Percentiles rank a stretch among this genome's conserved stretches.
Conservation (phyloP, 2,329 filamentous ascomycete genomes). For the Geosmithia putterillii region DNA sequence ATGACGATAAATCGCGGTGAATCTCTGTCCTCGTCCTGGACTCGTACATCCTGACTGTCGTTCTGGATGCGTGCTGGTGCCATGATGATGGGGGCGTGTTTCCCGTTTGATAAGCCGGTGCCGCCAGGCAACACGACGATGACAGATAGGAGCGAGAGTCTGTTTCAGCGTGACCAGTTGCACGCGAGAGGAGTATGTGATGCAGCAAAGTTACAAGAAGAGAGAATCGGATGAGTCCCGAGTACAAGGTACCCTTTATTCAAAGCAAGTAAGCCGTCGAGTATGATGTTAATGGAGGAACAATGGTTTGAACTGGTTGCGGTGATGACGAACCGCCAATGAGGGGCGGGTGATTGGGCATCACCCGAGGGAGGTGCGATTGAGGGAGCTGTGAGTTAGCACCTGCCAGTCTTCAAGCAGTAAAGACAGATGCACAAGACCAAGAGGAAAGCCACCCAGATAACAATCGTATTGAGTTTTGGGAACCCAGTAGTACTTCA, state of each 20-base stretch:
- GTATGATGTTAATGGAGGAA: not conserved
- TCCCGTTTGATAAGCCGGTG: not conserved
- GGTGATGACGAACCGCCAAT: not conserved
- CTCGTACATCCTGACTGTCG: slow-evolving; percentile 27
- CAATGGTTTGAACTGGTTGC: not conserved
- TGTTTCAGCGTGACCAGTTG: not conserved
- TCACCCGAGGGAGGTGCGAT: not conserved
- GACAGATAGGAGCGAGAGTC: not conserved
- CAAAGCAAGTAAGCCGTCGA: not conserved
- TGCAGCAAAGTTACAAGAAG: not conserved
- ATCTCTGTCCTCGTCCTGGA: too few species aligned
- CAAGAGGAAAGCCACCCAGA: too few species aligned
- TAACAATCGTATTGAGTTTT: too few species aligned
- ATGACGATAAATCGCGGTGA: slow-evolving; percentile 64
- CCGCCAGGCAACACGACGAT: not conserved
- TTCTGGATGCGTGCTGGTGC: slow-evolving; percentile 12
- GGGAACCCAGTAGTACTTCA: too few species aligned
- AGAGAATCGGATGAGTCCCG: not conserved
- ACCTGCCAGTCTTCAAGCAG: not conserved
- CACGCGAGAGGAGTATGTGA: not conserved
- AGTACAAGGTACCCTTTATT: too few species aligned
- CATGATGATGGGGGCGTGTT: not conserved
- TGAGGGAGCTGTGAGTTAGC: not conserved
- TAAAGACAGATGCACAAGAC: not conserved
- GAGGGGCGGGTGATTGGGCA: not conserved